Evolutionary conservation across 768 basidiomycete species (phyloP).

Genomic region (Suillus weaverae): DNA sequence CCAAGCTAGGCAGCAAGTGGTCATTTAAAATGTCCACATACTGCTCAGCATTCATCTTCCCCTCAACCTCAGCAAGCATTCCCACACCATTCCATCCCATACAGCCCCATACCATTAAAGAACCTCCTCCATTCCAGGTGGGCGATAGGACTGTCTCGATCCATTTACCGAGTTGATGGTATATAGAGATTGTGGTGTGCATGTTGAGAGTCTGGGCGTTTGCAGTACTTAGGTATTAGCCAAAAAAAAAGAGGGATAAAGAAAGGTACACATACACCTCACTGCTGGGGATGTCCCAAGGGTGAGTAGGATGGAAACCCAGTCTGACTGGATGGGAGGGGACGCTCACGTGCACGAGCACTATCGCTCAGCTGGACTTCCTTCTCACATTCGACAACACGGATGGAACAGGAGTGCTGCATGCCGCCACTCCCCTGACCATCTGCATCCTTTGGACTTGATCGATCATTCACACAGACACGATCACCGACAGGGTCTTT

Average conservation of each 20-base stretch:
- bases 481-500: slow-evolving; percentile 55
- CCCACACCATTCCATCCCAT: no score
- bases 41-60: no score
- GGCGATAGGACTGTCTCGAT: no score
- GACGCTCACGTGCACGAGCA: slow-evolving; percentile 23
- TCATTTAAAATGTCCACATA: no score
- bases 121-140: slow-evolving; percentile 16
- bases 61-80: no score
- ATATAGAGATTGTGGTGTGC: no score
- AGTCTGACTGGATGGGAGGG: slow-evolving; percentile 37
- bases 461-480: slow-evolving; percentile 49
- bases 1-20: no score
- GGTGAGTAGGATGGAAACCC: slow-evolving; percentile 42
- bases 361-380: slow-evolving; percentile 39
- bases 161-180: no score
- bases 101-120: slow-evolving; percentile 9
- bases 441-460: slow-evolving; percentile 57
- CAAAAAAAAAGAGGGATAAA: no score
- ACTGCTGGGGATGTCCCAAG: slow-evolving; percentile 39
- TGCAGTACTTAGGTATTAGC: no score
- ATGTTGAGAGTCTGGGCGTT: no score
- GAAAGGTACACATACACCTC: slow-evolving; percentile 8
- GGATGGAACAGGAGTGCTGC: slow-evolving; percentile 28
- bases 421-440: slow-evolving; percentile 29
- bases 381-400: slow-evolving; percentile 43